Evolutionary conservation across 2,329 filamentous ascomycete genomes (phyloP).

Genomic region (Alternaria angustiovoidea): DNA sequence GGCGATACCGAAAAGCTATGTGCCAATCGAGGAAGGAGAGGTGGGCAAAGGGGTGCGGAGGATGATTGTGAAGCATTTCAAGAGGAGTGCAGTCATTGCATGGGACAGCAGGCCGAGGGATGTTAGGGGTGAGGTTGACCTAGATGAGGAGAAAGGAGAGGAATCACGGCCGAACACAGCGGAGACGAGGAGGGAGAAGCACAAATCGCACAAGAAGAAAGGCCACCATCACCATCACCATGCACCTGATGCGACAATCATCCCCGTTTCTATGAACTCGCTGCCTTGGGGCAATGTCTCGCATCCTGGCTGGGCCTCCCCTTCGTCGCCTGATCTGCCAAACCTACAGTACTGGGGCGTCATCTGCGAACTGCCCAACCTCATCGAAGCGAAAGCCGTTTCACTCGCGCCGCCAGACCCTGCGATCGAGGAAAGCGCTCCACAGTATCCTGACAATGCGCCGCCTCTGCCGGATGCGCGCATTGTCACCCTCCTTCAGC

Average conservation of each 20-base stretch:
- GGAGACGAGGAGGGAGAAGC: conserved; percentile 41
- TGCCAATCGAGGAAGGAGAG: conserved; percentile 86
- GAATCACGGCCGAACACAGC: conserved; percentile 29
- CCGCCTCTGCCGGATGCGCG: conserved; percentile 66
- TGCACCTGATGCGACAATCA: conserved; percentile 40
- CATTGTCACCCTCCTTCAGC: conserved; percentile 74
- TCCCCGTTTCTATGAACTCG: conserved; percentile 52
- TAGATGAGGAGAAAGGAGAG: conserved; percentile 25
- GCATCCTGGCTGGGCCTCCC: conserved; percentile 89
- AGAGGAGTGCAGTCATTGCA: conserved; percentile 80
- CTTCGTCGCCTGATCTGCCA: conserved; percentile 75
- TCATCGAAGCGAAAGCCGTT: conserved; percentile 93
- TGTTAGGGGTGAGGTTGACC: conserved; percentile 53
- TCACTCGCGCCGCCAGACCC: conserved; percentile 74
- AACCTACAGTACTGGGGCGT: conserved; percentile 86
- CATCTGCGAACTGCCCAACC: conserved; percentile 81
- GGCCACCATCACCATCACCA: conserved; percentile 30
- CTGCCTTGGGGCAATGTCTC: conserved; percentile 83
- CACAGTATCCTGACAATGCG: conserved; percentile 35
- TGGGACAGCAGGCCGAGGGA: conserved; percentile 78
- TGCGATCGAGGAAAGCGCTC: conserved; percentile 39
- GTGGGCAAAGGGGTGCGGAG: conserved; percentile 76
- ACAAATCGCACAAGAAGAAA: conserved; percentile 42
- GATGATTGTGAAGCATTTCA: conserved; percentile 76
- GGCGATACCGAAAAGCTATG: conserved; percentile 84